phyloP scores from a whole-genome alignment of 371 early-diverging fungal genomes.

The Mortierella sp. region DNA sequence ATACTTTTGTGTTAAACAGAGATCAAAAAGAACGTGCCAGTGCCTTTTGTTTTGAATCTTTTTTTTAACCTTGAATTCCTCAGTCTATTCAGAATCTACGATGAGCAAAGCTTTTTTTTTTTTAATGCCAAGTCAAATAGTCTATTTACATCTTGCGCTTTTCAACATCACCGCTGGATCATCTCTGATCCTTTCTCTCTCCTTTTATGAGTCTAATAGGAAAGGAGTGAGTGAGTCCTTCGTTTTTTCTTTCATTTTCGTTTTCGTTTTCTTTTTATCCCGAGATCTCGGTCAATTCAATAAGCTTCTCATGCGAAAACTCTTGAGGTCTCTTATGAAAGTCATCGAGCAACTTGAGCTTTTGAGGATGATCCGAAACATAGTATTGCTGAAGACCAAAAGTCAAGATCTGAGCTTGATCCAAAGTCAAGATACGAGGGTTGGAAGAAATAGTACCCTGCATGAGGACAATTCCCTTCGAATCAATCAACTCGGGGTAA shows the following conservation, averaged over 20 bases:
- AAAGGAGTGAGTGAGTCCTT: too few species aligned
- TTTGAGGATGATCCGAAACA: conserved; percentile 77
- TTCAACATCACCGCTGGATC: too few species aligned
- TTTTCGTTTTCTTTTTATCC: conserved; percentile 19
- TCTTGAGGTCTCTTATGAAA: conserved; percentile 80
- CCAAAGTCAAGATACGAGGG: conserved; percentile 66
- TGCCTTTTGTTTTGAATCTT: too few species aligned
- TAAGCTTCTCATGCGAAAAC: conserved; percentile 83
- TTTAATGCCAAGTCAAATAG: too few species aligned
- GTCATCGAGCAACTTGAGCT: conserved; percentile 74
- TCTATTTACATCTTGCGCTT: too few species aligned
- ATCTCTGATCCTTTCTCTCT: background rate
- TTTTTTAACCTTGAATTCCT: too few species aligned
- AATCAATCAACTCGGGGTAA: conserved; percentile 84
- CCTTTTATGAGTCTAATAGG: too few species aligned
- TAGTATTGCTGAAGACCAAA: conserved; percentile 91
- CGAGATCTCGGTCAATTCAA: conserved; percentile 68
- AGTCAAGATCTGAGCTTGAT: conserved; percentile 85
- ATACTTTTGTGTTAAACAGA: too few species aligned
- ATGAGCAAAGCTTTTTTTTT: too few species aligned
- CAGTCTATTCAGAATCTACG: too few species aligned
- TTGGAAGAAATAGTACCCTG: conserved; percentile 79
- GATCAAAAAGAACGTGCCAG: too few species aligned
- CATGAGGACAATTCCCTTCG: conserved; percentile 92
- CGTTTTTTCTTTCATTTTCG: background rate